Base-by-base conservation (phyloP, 495 filamentous ascomycete species). In the Hypoxylon lienhwacheense region DNA sequence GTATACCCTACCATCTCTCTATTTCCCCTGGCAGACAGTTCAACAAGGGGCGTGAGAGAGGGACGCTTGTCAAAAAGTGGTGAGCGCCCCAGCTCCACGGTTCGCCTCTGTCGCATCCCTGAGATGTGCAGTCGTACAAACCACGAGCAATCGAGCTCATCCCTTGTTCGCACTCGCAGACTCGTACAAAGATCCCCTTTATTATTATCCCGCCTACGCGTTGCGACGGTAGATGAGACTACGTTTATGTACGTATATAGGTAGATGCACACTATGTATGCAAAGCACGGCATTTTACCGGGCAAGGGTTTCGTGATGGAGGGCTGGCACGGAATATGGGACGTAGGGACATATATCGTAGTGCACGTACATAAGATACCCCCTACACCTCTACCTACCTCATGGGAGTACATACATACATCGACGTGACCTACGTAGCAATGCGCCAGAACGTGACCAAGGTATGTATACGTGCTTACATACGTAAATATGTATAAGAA, bases 81-180 rank as follows among this genome's bases (percentile, higher is more conserved):
- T 37, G 32, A 36, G 32, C 42, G 57, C 57, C 49, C 58, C 58
- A 56, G 36, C 58, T 61, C 58, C 58, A 61, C 58, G 58, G 58
- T 61, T 61, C 58, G 21, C 52, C 42, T 61, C 52, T 53, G 53
- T 45, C 47, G 46, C 58, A 61, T 61, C 58, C 58, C 58, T 61
- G 58, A 61, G 52, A 26, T 53, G 52, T 59, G 32, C 48, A 59
- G 55, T 61, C 58, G 43, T 47, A 61, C 58, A 61, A 61, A 61
- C 52, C 58, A 53, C 28, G 48, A 52, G 58, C 52, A 61, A 56
- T 56, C 52, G 58, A 46, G 47, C 52, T 56, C 48, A 53, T 61
- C 58, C 58, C 58, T 61, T 61, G 58, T 32, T 61, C 52, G 10
- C 34, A 44, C 58, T 56, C 58, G 47, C 57, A 61, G 51, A 42